phyloP scores from a whole-genome alignment of 2,329 filamentous ascomycete species.

The Rugonectria rugulosa region DNA sequence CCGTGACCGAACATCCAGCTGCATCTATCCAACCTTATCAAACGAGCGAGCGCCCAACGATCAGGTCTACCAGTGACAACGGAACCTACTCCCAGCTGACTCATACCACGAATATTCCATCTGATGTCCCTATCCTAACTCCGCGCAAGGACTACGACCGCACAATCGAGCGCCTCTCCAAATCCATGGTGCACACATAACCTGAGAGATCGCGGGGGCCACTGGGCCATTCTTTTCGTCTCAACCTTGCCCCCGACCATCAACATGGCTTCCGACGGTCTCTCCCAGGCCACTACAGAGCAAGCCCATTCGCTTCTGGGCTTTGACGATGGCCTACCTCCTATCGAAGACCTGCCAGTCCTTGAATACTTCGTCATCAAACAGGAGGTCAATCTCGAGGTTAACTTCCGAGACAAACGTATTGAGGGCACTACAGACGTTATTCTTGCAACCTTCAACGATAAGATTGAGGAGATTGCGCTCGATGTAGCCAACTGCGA shows the following conservation, averaged over 20 bases:
- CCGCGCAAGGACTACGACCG: not conserved
- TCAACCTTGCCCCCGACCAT: conserved; percentile 27
- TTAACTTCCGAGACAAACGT: conserved; percentile 80
- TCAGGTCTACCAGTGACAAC: not conserved
- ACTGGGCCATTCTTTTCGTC: conserved; percentile 32
- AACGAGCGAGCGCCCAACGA: not conserved
- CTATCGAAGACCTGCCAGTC: conserved; percentile 46
- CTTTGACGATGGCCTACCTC: conserved; percentile 43
- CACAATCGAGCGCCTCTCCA: not conserved
- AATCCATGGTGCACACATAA: conserved; percentile 37
- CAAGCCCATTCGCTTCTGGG: conserved; percentile 41
- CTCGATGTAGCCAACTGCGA: conserved; percentile 70
- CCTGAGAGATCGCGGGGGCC: conserved; percentile 35
- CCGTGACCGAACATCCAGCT: not conserved
- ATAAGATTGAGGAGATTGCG: conserved; percentile 64
- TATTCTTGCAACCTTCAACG: conserved; percentile 71
- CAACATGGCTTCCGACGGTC: conserved; percentile 27
- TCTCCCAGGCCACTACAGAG: conserved; percentile 27
- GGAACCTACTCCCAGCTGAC: too few species aligned
- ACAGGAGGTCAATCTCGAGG: conserved; percentile 88
- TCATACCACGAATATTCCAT: too few species aligned
- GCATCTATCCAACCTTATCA: not conserved
- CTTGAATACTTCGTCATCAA: conserved; percentile 68
- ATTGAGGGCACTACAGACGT: conserved; percentile 84
- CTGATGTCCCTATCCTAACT: not conserved